Conservation (phyloP, 2,329 filamentous ascomycete species). For the Clarireedia paspali region DNA sequence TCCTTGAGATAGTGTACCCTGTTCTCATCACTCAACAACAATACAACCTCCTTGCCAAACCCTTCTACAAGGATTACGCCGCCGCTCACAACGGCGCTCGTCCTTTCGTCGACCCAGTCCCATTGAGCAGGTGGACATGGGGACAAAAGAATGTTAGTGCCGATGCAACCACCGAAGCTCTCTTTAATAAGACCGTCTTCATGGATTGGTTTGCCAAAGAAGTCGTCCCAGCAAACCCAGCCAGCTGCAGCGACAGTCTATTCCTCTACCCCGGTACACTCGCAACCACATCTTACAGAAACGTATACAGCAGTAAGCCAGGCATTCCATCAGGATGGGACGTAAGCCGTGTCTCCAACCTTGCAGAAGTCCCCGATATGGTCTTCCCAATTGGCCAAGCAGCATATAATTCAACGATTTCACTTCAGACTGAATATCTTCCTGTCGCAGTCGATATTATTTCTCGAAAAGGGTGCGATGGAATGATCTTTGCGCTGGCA, state of each 20-base stretch:
- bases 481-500: conserved; percentile 46
- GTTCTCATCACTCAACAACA: conserved; percentile 41
- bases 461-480: conserved; percentile 53
- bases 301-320: conserved; percentile 36
- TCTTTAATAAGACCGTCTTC: conserved; percentile 43
- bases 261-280: conserved; percentile 39
- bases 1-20: conserved; percentile 39
- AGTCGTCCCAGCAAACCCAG: conserved; percentile 34
- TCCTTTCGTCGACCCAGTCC: conserved; percentile 43
- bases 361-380: conserved; percentile 40
- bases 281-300: conserved; percentile 36
- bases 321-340: conserved; percentile 40
- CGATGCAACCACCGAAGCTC: conserved; percentile 34
- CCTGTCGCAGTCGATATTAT: conserved; percentile 52
- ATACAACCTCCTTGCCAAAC: conserved; percentile 36
- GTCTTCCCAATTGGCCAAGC: conserved; percentile 35
- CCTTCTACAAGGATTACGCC: conserved; percentile 43
- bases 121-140: conserved; percentile 40
- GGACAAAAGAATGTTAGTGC: conserved; percentile 34
- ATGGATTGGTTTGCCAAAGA: conserved; percentile 39
- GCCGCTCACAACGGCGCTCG: conserved; percentile 36
- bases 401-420: conserved; percentile 39
- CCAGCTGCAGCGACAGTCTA: conserved; percentile 42
- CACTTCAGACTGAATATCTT: conserved; percentile 40
- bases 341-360: conserved; percentile 35